These are phyloP conservation scores for Mallotus japonicus DNA, from an alignment of 441 rosid species.

Conservation along the genomic window DNA sequence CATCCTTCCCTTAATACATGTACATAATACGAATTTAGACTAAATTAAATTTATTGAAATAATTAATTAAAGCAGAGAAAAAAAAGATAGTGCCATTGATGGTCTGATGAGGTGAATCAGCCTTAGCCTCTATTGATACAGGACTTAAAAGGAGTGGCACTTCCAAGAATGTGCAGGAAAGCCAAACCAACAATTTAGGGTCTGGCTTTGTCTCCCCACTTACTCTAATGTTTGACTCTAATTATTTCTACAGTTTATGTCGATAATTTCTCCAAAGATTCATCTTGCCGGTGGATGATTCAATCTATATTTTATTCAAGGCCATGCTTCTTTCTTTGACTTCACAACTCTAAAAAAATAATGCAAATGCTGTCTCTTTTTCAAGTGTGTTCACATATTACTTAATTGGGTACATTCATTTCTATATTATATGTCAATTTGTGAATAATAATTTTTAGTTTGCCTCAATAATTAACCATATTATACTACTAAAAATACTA, in stretches of 20 bases:
- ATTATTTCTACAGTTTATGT: neutral
- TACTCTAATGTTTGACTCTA: constrained; percentile 1
- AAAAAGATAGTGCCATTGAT: too few relatives aligned
- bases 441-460: neutral
- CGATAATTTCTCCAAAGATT: neutral
- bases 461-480: neutral
- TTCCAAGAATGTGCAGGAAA: too few relatives aligned
- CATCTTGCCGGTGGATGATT: constrained; percentile 22
- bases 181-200: too few relatives aligned
- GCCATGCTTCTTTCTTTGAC: constrained; percentile 13
- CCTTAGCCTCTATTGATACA: too few relatives aligned
- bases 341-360: neutral
- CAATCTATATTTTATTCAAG: constrained; percentile 7
- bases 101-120: too few relatives aligned
- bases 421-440: neutral
- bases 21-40: too few relatives aligned
- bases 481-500: neutral
- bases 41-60: too few relatives aligned
- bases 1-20: too few relatives aligned
- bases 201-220: neutral
- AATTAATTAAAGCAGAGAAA: too few relatives aligned
- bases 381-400: neutral
- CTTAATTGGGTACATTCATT: neutral
- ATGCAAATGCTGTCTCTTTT: too few relatives aligned
- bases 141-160: too few relatives aligned